Evolutionary conservation across 2,329 filamentous ascomycete species (phyloP).

Genomic region (Arthrobotrys conoides): DNA sequence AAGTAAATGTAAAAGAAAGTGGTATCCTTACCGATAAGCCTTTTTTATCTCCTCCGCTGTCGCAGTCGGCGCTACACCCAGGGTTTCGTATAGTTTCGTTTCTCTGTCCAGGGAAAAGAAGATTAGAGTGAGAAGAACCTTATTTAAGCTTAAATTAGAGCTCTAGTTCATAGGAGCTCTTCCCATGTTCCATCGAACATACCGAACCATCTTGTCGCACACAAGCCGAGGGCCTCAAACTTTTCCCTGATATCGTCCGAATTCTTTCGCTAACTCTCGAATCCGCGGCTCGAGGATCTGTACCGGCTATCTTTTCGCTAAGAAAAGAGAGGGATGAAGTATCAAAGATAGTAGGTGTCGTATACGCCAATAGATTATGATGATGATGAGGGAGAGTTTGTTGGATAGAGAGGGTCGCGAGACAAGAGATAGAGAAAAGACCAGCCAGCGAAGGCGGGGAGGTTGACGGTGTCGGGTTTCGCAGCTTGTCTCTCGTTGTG

Average conservation of each 20-base stretch:
- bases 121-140: slow-evolving; percentile 7
- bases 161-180: not conserved
- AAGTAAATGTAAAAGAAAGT: slow-evolving; percentile 40
- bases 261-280: slow-evolving; percentile 6
- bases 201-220: slow-evolving; percentile 52
- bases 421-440: slow-evolving; percentile 6
- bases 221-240: not conserved
- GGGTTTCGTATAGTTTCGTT: slow-evolving; percentile 92
- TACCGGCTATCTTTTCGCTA: not conserved
- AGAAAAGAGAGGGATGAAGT: not conserved
- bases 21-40: slow-evolving; percentile 80
- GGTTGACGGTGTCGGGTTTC: slow-evolving; percentile 42
- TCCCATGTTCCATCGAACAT: slow-evolving; percentile 23
- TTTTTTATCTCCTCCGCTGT: slow-evolving; percentile 97
- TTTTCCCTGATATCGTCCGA: slow-evolving; percentile 7
- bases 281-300: slow-evolving; percentile 25
- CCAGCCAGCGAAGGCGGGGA: slow-evolving; percentile 28
- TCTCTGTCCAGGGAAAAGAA: slow-evolving; percentile 73
- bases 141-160: slow-evolving; percentile 28
- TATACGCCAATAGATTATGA: not conserved
- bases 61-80: slow-evolving; percentile 83
- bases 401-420: not conserved
- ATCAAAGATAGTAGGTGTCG: not conserved
- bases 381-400: not conserved
- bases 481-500: slow-evolving; percentile 41